phyloP scores from a whole-genome alignment of 2,329 filamentous ascomycete species.

The Hypocrella siamensis region DNA sequence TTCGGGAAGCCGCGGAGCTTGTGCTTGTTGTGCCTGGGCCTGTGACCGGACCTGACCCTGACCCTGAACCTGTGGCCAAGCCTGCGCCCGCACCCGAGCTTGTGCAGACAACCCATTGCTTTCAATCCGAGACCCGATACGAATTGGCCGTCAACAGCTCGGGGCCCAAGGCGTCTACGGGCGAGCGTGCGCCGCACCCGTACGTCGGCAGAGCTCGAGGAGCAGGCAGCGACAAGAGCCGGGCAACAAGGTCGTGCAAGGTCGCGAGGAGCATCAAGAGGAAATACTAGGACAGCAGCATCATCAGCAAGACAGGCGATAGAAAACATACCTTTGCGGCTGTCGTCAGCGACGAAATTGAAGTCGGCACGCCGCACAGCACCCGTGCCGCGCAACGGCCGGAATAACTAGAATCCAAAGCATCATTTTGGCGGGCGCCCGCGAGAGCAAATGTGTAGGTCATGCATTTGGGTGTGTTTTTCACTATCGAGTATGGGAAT shows the following conservation, averaged over 20 bases:
- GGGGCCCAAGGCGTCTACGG: not conserved
- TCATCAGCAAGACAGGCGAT: not conserved
- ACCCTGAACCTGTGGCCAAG: no score
- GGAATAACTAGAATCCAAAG: conserved; percentile 1
- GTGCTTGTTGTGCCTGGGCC: no score
- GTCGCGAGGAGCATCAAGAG: not conserved
- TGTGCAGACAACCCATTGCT: not conserved
- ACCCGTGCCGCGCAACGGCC: no score
- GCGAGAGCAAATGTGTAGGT: no score
- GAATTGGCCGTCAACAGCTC: not conserved
- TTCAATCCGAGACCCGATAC: not conserved
- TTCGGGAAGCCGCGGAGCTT: no score
- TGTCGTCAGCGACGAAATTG: not conserved
- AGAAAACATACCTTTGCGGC: not conserved
- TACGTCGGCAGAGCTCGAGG: not conserved
- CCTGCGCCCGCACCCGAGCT: no score
- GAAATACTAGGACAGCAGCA: not conserved
- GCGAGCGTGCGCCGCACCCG: not conserved
- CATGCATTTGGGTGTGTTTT: no score
- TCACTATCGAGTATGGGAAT: no score
- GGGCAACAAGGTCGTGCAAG: not conserved
- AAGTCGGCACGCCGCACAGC: not conserved
- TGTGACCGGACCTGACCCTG: no score
- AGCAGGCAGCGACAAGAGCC: not conserved
- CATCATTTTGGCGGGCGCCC: no score